Conservation (phyloP, 805 yeast species). For the Metschnikowia reukaufii region DNA sequence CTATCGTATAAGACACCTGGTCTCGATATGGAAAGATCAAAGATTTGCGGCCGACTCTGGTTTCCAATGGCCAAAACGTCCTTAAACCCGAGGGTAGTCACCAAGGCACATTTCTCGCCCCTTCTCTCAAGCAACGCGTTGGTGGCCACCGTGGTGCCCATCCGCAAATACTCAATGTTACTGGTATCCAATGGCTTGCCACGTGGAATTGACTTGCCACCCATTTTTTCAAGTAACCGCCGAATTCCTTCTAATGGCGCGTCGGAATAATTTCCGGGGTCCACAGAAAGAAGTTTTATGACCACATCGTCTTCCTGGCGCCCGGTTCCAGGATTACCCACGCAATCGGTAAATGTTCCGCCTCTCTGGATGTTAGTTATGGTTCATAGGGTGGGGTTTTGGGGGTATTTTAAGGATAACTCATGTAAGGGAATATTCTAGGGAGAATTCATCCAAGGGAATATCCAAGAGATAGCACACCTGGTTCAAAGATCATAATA, state of each 20-base stretch:
- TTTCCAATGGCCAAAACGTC: slow-evolving; percentile 85
- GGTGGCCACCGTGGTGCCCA: slow-evolving; percentile 60
- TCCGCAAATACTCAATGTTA: slow-evolving; percentile 22
- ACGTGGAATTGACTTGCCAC: slow-evolving; percentile 16
- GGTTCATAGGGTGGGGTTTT: too few species aligned
- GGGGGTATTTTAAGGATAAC: too few species aligned
- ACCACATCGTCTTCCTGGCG: slow-evolving; percentile 20
- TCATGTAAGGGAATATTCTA: too few species aligned
- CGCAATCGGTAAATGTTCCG: slow-evolving; percentile 23
- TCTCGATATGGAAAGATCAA: slow-evolving; percentile 74
- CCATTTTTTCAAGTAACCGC: slow-evolving; percentile 17
- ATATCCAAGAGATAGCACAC: too few species aligned
- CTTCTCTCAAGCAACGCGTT: slow-evolving; percentile 91
- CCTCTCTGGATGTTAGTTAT: slow-evolving; percentile 20
- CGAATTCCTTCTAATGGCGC: slow-evolving; percentile 23
- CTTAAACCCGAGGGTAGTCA: slow-evolving; percentile 85
- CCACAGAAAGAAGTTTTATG: slow-evolving; percentile 20
- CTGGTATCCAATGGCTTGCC: slow-evolving; percentile 21
- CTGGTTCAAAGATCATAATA: too few species aligned
- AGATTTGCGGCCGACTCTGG: slow-evolving; percentile 88
- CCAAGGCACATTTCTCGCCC: slow-evolving; percentile 82
- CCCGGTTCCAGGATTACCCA: slow-evolving; percentile 22
- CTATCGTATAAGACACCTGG: slow-evolving; percentile 69
- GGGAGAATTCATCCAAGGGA: too few species aligned
- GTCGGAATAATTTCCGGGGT: slow-evolving; percentile 21